Base-by-base conservation (phyloP, 805 yeast genomes). In the Metschnikowia arizonensis region DNA sequence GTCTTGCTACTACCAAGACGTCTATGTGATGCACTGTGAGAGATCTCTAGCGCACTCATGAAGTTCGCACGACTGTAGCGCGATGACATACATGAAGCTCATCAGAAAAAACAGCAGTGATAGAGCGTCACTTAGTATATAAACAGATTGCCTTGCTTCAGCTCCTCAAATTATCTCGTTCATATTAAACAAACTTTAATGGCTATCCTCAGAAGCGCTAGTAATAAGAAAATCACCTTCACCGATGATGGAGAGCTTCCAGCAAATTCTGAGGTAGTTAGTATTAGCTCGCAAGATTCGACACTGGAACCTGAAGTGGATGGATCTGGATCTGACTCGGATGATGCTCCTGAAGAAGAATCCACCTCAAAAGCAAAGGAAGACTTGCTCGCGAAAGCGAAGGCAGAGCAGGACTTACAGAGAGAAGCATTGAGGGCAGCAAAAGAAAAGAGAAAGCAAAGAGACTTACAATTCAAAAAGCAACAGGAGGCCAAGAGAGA, bases 301-400 rank as follows among this genome's bases (percentile, higher is more conserved):
- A 41, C 52, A 10, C 39, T 26, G 10, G 54, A 47, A 29, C 49
- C 61, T 2, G 56, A 46, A 15, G 53, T 49, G 17, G 38, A 45
- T 3, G 64, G 53, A 10, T 47, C 48, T 15, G 66, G 50, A 17
- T 48, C 55, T 8, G 67, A 55, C 9, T 52, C 56, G 2, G 53
- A 69, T 50, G 73, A 66, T 7, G 76, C 75, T 1, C 76, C 76
- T 12, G 76, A 71, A 55, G 76, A 70, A 50, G 75, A 71, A 46
- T 64, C 72, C 7, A 64, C 65, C 5, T 45, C 58, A 6, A 50
- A 52, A 31, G 53, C 68, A 28, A 68, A 61, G 41, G 46, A 60
- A 33, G 58, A 55, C 2, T 47, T 60, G 36, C 46, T 66, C 35
- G 58, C 61, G 31, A 57, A 58, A 42, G 61, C 63, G 45, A 56